These are phyloP conservation scores for Tylopilus vinaceipallidus DNA, from an alignment of 768 basidiomycete species.

Conservation along the genomic window DNA sequence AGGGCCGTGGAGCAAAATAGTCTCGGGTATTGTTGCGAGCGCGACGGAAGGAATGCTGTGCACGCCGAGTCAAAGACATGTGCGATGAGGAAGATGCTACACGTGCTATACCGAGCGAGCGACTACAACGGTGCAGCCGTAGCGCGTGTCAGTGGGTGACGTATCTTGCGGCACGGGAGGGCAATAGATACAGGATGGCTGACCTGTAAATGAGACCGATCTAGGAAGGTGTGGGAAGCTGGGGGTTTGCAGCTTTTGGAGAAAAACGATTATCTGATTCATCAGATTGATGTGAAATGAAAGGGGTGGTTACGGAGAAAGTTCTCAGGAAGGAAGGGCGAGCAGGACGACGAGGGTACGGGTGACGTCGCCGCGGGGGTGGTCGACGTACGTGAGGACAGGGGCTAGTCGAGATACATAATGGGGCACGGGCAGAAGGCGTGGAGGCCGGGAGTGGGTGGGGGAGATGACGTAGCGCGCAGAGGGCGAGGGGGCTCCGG, in stretches of 20 bases:
- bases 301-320: not conserved
- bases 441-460: slow-evolving; percentile 14
- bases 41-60: not conserved
- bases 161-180: not conserved
- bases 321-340: not conserved
- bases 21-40: not conserved
- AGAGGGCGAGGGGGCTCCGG: not conserved
- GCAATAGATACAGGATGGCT: not conserved
- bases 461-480: slow-evolving; percentile 17
- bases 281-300: not conserved
- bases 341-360: not conserved
- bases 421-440: slow-evolving; percentile 15
- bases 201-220: not conserved
- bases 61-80: slow-evolving; percentile 11
- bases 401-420: slow-evolving; percentile 9
- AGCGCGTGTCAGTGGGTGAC: not conserved
- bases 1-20: not conserved
- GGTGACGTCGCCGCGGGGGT: slow-evolving; percentile 5
- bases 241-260: not conserved
- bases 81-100: not conserved
- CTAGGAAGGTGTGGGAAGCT: slow-evolving; percentile 1
- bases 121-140: not conserved
- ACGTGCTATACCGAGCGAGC: not conserved
- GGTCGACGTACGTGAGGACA: slow-evolving; percentile 2
- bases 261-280: slow-evolving; percentile 7